Evolutionary conservation across 495 filamentous ascomycete species (phyloP), one percentile per base, ranked within the genome.

Genomic region (Penicillium tannophilum): DNA sequence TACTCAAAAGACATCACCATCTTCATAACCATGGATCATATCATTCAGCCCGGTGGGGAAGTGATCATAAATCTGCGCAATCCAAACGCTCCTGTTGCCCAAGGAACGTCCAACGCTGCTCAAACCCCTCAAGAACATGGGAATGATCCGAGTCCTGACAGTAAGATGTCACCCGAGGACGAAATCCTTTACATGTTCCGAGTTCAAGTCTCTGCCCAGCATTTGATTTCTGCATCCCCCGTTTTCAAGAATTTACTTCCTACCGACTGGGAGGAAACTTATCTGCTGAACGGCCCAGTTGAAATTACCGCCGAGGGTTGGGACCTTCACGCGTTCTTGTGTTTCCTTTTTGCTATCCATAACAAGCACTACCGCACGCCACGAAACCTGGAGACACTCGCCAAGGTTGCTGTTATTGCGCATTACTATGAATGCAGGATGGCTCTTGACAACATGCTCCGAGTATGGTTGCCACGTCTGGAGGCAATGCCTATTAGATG

Each of bases 271-370:
- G 72, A 64, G 43, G 75, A 80, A 66, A 63, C 55, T 11, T 65
- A 59, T 3, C 59, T 67, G 17, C 53, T 71, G 2, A 72, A 79
- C 52, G 76, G 79, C 2, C 72, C 69, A 16, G 68, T 78, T 14
- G 69, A 80, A 41, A 60, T 83, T 23, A 58, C 63, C 28, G 61
- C 77, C 14, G 63, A 67, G 0, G 51, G 62, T 19, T 75, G 68
- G 63, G 75, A 83, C 52, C 56, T 69, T 46, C 63, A 72, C 4
- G 79, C 81, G 28, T 82, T 0, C 59, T 85, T 72, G 35, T 76
- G 79, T 54, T 45, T 85, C 3, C 60, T 87, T 55, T 73, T 79
- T 39, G 71, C 79, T 11, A 71, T 86, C n/a, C 84, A 88, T 67
- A 59, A 72, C 42, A 72, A 73, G 11, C 74, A 67, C 12, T 48